Conservation (phyloP, 2,329 filamentous ascomycete species). For the Hypoxylon sp. region DNA sequence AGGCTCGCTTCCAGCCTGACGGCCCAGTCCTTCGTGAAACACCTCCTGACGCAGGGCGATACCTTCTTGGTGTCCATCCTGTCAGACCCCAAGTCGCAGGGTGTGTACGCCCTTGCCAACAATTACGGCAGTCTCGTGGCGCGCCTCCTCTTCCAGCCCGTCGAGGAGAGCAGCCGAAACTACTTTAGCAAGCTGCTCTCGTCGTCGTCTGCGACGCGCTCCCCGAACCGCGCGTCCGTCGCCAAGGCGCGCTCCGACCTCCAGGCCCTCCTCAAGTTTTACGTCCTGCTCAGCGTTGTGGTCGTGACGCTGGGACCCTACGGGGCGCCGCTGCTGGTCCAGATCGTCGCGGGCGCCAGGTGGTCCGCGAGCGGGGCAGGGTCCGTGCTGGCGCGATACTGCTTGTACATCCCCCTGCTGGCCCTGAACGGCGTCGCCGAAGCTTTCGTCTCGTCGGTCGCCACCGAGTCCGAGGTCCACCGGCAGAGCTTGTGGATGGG, state of each 20-base stretch:
- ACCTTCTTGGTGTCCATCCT: constrained; percentile 84
- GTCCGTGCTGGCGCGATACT: constrained; percentile 78
- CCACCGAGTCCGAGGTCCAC: constrained; percentile 76
- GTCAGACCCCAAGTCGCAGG: constrained; percentile 81
- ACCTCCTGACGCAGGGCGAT: constrained; percentile 93
- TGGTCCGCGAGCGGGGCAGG: constrained; percentile 81
- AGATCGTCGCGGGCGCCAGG: constrained; percentile 75
- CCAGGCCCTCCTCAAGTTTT: constrained; percentile 71
- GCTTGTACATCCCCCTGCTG: constrained; percentile 91
- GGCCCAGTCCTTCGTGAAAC: constrained; percentile 88
- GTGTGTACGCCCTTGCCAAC: constrained; percentile 89
- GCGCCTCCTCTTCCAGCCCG: constrained; percentile 88
- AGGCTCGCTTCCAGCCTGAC: constrained; percentile 82
- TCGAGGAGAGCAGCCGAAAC: constrained; percentile 91
- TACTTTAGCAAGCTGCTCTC: constrained; percentile 84
- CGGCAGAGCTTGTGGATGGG: constrained; percentile 85
- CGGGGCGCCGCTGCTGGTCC: constrained; percentile 75
- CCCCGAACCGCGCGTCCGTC: constrained; percentile 42
- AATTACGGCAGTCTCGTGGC: constrained; percentile 94
- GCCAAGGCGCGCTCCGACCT: constrained; percentile 61
- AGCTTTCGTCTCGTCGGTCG: constrained; percentile 90
- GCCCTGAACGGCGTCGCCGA: constrained; percentile 92
- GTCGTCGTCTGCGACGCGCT: background rate
- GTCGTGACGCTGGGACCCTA: constrained; percentile 76
- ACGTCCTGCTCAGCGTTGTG: constrained; percentile 75